phyloP scores from a whole-genome alignment of 1,284 basidiomycete species.

The Cryptococcus floricola region DNA sequence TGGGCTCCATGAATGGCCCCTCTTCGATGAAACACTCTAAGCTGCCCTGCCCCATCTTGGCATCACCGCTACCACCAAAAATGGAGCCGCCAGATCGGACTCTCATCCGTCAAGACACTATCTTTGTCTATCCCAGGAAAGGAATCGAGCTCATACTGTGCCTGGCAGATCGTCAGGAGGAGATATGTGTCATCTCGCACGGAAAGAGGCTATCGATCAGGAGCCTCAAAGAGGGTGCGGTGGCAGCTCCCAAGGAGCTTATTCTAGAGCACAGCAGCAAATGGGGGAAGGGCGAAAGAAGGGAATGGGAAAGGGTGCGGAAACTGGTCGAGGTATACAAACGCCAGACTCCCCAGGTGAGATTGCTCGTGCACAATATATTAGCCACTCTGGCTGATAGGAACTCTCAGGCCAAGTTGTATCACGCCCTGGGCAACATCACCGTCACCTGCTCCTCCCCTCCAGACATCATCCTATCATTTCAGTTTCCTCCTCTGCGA shows the following conservation, averaged over 20 bases:
- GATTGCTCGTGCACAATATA: constrained; percentile 4
- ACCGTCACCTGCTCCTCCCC: constrained; percentile 35
- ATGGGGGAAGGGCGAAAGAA: constrained; percentile 17
- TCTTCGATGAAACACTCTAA: too few relatives aligned
- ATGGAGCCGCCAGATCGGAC: too few relatives aligned
- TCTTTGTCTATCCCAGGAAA: too few relatives aligned
- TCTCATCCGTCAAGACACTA: too few relatives aligned
- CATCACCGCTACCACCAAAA: constrained; percentile 15
- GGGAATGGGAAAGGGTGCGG: constrained; percentile 22
- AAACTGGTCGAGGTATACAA: constrained; percentile 29
- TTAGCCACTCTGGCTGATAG: not conserved
- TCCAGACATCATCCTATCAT: constrained; percentile 35
- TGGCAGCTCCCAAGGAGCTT: not conserved
- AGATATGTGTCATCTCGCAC: too few relatives aligned
- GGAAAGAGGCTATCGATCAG: too few relatives aligned
- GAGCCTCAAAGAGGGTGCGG: too few relatives aligned
- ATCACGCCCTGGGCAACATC: constrained; percentile 28
- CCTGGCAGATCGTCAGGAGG: too few relatives aligned
- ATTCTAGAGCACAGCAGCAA: not conserved
- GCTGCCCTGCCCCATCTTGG: constrained; percentile 10
- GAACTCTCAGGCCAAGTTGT: constrained; percentile 32
- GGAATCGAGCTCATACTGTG: too few relatives aligned
- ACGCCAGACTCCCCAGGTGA: constrained; percentile 26
- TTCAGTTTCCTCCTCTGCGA: constrained; percentile 1
- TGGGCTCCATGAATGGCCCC: too few relatives aligned